Evolutionary conservation across 169 alveolate species (phyloP), one percentile per base, ranked within the genome.

Genomic region (Pseudocohnilembus persalinus): DNA sequence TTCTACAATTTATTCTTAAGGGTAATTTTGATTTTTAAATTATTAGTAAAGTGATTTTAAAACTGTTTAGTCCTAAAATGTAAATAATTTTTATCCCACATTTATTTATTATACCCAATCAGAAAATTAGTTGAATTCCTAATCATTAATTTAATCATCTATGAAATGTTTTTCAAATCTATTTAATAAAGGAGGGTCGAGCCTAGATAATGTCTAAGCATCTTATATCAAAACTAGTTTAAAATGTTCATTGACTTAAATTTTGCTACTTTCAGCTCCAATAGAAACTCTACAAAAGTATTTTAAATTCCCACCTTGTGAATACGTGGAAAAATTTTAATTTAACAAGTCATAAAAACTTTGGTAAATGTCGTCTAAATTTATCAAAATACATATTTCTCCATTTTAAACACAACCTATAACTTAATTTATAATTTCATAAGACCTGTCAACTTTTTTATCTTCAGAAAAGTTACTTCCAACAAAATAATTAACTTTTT

Each of bases 271-370:
- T 24, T 85, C 89, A 76, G 92, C 75, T 64, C 93, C 96, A 73
- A 84, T 73, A 35, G 89, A 76, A 35, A 85, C 85, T 79, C 83
- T 89, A 34, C 91, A 90, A 28, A 77, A 89, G 63, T 83, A 82
- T 74, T 88, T 86, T 31, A 88, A 90, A 11, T n/a, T n/a, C n/a
- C 68, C 68, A 49, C 4, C 20, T 49, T 20, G 4, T 49, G 4
- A 49, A 11, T n/a, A n/a, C n/a, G 4, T 11, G 20, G 20, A 20
- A 49, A 11, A 49, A 49, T 20, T 84, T 78, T 90, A 89, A 80
- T 92, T 92, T 31, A 92, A 89, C 83, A 92, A 83, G 80, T 92
- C 96, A 88, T 92, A 90, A 84, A 92, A 90, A 28, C 90, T 80
- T 74, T 92, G 91, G 81, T 92, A 92, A 0, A 92, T 88, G 31